Percentiles rank a stretch among this genome's conserved stretches.
Evolutionary conservation across 2,329 filamentous ascomycete genomes (phyloP).

Genomic region (Sordariomycetes sp.): DNA sequence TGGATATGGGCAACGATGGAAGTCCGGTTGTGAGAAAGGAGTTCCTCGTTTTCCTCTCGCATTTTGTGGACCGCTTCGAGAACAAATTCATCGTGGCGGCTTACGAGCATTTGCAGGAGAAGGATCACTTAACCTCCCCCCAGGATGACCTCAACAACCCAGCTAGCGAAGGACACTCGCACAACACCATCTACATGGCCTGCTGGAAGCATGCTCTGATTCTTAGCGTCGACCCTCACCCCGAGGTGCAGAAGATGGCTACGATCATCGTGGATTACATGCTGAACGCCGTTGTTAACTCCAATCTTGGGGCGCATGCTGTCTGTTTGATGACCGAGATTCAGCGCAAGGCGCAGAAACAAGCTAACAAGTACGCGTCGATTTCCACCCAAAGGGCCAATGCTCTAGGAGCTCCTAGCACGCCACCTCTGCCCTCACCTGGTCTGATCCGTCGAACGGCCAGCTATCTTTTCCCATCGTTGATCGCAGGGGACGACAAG

Average conservation of each 20-base stretch:
- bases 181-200: constrained; percentile 85
- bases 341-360: constrained; percentile 36
- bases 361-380: constrained; percentile 33
- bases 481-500: constrained; percentile 41
- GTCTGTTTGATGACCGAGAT: constrained; percentile 70
- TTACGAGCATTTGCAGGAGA: constrained; percentile 87
- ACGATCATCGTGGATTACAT: constrained; percentile 80
- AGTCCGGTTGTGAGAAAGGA: constrained; percentile 93
- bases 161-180: constrained; percentile 53
- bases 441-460: constrained; percentile 55
- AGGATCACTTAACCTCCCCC: constrained; percentile 53
- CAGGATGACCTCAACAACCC: constrained; percentile 49
- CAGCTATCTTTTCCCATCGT: constrained; percentile 52
- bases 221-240: constrained; percentile 87
- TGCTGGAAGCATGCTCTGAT: constrained; percentile 92
- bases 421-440: constrained; percentile 41
- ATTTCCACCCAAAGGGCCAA: constrained; percentile 33
- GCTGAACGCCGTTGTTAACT: constrained; percentile 68
- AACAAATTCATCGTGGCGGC: constrained; percentile 87
- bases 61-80: constrained; percentile 83
- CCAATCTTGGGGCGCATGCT: constrained; percentile 62
- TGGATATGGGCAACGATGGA: constrained; percentile 89
- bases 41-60: constrained; percentile 85
- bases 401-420: constrained; percentile 23
- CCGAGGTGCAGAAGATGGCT: constrained; percentile 82